Evolutionary conservation across 371 early-diverging fungal species (phyloP).

Genomic region (Mortierella sp.): DNA sequence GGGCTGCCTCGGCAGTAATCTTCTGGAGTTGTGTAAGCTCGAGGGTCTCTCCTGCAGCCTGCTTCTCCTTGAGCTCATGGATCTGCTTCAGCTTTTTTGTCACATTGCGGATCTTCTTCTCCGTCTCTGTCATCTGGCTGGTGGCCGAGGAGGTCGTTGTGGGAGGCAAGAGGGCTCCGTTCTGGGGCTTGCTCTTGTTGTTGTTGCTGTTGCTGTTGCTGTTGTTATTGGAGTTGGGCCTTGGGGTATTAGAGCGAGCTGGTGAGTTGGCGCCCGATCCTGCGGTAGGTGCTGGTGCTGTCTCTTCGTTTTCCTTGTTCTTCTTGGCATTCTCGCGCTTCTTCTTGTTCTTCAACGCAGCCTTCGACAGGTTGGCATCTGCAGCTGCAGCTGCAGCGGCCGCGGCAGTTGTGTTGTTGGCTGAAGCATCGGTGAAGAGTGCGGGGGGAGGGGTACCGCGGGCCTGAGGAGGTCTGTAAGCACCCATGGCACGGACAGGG

Average conservation of each 20-base stretch:
- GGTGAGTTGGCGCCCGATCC: constrained; percentile 43
- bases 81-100: constrained; percentile 95
- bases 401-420: constrained; percentile 12
- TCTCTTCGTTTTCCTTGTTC: constrained; percentile 49
- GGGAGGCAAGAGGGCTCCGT: constrained; percentile 39
- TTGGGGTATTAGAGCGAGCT: constrained; percentile 45
- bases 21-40: constrained; percentile 82
- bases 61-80: constrained; percentile 83
- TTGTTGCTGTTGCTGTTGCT: constrained; percentile 24
- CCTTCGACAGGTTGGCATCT: constrained; percentile 56
- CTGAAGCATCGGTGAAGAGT: constrained; percentile 56
- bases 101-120: constrained; percentile 88
- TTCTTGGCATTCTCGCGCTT: constrained; percentile 66
- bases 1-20: constrained; percentile 57
- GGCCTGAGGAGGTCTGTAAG: constrained; percentile 86
- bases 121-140: constrained; percentile 64
- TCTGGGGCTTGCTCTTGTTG: constrained; percentile 26
- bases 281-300: constrained; percentile 27
- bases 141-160: constrained; percentile 41
- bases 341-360: constrained; percentile 73
- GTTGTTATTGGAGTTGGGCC: constrained; percentile 22
- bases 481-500: constrained; percentile 64
- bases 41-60: constrained; percentile 81
- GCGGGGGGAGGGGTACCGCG: constrained; percentile 69
- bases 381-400: constrained; percentile 18